phyloP scores from a whole-genome alignment of 148 eudicot species.

The Rhododendron molle region DNA sequence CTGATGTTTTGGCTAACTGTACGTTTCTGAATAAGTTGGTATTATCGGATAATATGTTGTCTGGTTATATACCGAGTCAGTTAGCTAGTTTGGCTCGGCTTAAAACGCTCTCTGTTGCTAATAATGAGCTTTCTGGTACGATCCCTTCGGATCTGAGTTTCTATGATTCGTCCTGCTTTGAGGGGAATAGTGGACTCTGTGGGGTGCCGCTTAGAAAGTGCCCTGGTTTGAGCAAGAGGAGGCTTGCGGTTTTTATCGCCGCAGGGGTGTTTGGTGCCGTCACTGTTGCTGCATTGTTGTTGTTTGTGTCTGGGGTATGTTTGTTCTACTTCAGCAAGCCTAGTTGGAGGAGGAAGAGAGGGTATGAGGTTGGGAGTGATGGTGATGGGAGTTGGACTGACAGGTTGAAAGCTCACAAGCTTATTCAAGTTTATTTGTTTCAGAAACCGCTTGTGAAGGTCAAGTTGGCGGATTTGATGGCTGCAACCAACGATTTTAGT shows the following conservation, averaged over 20 bases:
- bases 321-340: constrained; percentile 51
- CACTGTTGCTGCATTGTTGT: constrained; percentile 25
- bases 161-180: constrained; percentile 30
- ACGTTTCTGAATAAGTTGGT: constrained; percentile 50
- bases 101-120: constrained; percentile 42
- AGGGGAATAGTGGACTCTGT: constrained; percentile 62
- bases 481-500: constrained; percentile 57
- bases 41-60: constrained; percentile 42
- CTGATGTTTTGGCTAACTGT: constrained; percentile 48
- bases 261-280: constrained; percentile 69
- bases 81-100: constrained; percentile 54
- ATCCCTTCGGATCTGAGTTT: constrained; percentile 34
- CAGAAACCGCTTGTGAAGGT: constrained; percentile 77
- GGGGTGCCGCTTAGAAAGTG: constrained; percentile 56
- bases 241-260: constrained; percentile 48
- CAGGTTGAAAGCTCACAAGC: constrained; percentile 55
- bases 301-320: constrained; percentile 67
- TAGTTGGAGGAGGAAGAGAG: constrained; percentile 26
- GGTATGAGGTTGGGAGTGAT: constrained; percentile 37
- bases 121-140: constrained; percentile 49
- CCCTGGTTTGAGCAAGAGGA: constrained; percentile 51
- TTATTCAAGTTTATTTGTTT: constrained; percentile 61
- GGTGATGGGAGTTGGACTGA: constrained; percentile 55
- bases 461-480: constrained; percentile 60
- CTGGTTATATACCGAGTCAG: constrained; percentile 55